Evolutionary conservation across 2,329 filamentous ascomycete genomes (phyloP).

Genomic region (Talaromyces marneffei): DNA sequence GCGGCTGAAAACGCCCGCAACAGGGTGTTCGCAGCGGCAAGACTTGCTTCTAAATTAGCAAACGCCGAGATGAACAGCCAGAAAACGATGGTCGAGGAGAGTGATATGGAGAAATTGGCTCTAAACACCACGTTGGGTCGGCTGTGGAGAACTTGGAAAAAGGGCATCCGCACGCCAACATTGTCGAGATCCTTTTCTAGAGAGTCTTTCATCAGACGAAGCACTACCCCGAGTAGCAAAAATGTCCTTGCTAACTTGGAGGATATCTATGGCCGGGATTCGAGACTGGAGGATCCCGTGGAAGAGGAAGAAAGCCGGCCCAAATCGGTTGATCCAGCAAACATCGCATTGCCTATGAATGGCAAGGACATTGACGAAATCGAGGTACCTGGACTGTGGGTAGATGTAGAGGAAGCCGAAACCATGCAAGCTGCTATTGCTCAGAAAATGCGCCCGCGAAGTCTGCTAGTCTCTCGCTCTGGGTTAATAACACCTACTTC

Average conservation of each 20-base stretch:
- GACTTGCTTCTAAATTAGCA: background rate
- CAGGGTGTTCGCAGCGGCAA: constrained; percentile 32
- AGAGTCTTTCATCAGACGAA: constrained; percentile 35
- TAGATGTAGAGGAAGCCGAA: constrained; percentile 52
- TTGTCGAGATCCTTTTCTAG: constrained; percentile 38
- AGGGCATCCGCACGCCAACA: constrained; percentile 47
- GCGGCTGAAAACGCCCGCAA: constrained; percentile 72
- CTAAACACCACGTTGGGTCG: constrained; percentile 82
- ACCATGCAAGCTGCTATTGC: constrained; percentile 33
- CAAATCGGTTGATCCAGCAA: constrained; percentile 28
- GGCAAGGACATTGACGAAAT: constrained; percentile 72
- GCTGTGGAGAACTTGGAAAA: constrained; percentile 93
- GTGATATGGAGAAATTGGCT: constrained; percentile 88
- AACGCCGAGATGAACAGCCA: constrained; percentile 44
- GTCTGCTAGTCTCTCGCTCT: constrained; percentile 36
- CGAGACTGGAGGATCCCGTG: constrained; percentile 10
- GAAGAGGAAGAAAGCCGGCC: constrained; percentile 14
- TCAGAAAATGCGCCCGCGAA: constrained; percentile 39
- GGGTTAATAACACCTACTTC: constrained; percentile 24
- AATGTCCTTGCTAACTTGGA: constrained; percentile 35
- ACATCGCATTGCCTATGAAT: constrained; percentile 30
- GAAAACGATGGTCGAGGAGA: constrained; percentile 75
- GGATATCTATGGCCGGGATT: constrained; percentile 21
- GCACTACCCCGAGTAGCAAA: constrained; percentile 28
- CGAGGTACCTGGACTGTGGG: constrained; percentile 42